Base-by-base conservation (phyloP, 2,329 filamentous ascomycete genomes). In the Microdochium nivale region DNA sequence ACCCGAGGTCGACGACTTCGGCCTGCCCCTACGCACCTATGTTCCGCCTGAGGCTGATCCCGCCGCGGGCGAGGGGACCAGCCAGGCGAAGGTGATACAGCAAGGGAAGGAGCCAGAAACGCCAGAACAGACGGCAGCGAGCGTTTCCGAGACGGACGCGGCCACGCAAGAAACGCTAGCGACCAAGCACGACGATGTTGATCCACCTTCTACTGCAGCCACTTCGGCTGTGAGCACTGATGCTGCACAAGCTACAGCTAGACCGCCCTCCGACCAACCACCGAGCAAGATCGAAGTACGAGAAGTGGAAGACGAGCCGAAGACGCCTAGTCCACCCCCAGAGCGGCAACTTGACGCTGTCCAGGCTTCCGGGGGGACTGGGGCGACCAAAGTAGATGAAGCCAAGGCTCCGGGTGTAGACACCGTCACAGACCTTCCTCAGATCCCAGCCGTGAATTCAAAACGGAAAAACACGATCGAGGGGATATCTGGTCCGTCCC, bases 1-100 rank as follows among this genome's bases (percentile, higher is more conserved):
- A 52, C 65, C 62, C 49, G 80, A 85, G 60, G 69, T 83, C 53
- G 86, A 89, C 65, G 86, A 89, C 58, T 89, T 88, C 64, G 86
- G 86, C 49, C 70, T 89, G 56, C 84, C 84, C 19, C 77, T 86
- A 55, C 75, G 73, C 63, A 79, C 74, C 59, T 75, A 65, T 60
- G 60, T 66, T 60, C 68, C 64, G 51, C 65, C 69, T 30, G 51
- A 55, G 50, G 53, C 48, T 46, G 32, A 37, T n/a, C 44, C 51
- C 48, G 46, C 50, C 54, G 51, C 50, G 48, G 49, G 47, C 49
- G 44, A 37, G 25, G 53, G 35, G 44, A 49, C 49, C 47, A 43
- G 30, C 21, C 37, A 56, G 27, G 43, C 47, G 32, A 47, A 57
- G 24, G 24, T 27, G 23, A 30, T 47, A 27, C 14, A 19, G 24